Base-by-base conservation (phyloP, 2,329 filamentous ascomycete genomes). In the Aspergillus arachidicola region DNA sequence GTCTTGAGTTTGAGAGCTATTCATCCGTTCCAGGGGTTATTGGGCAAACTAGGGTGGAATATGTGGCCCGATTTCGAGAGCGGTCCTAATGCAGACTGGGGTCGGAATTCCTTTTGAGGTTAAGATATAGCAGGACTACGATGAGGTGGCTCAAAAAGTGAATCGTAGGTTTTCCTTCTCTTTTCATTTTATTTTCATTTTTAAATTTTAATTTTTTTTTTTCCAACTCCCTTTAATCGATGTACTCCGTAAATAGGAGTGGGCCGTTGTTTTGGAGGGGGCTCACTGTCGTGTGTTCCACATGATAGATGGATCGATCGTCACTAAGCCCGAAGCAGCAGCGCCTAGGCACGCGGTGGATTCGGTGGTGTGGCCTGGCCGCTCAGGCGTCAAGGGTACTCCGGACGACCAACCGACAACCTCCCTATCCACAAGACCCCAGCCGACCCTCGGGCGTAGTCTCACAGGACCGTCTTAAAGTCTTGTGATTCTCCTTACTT, bases 331-430 rank as follows among this genome's bases (percentile, higher is more conserved):
- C 21, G 56, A 63, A 32, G n/a, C 2, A 32, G 58, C 43, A 51
- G 46, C 32, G 51, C 48, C 30, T 51, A 58, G 57, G 45, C 43
- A 32, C 55, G 32, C 16, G 41, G 51, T 34, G 57, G 59, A 50
- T 57, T 54, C 53, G 51, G 38, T 34, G 23, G 23, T 48, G 36
- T 63, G 48, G 68, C 68, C 66, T 67, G 57, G 56, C 58, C 41
- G 50, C 51, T 66, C 65, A 69, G 65, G 68, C 68, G 41, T 53
- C 65, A 21, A 64, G 55, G 32, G 28, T 58, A 56, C 56, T 50
- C 55, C 61, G 53, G 54, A 54, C 59, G 34, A 55, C 62, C 63
- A 61, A 57, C 63, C 26, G 32, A n/a, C 53, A 46, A 36, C 57
- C 66, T 66, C 60, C 64, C 58, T 57, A 46, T 45, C 51, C 60